A percentile compares a stretch with the other conserved stretches of the same genome.
phyloP scores from a whole-genome alignment of 805 yeast species.

The Metschnikowia corniflorae region DNA sequence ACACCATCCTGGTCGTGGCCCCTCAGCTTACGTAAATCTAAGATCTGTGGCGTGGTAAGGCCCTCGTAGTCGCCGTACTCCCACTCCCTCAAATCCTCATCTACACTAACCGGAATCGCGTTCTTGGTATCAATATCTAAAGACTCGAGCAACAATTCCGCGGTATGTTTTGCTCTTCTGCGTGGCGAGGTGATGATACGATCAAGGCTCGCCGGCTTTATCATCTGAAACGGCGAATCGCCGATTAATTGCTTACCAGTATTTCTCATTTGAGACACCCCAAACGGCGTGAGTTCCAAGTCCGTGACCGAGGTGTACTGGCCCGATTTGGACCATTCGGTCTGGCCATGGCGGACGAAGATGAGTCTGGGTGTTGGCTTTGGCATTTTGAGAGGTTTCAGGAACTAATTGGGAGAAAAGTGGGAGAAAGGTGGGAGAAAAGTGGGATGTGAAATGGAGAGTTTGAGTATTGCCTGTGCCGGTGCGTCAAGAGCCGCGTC shows the following conservation, averaged over 20 bases:
- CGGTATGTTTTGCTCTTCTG: constrained; percentile 71
- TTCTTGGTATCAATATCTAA: constrained; percentile 42
- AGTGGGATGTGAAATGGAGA: too few relatives aligned
- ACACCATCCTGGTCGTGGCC: constrained; percentile 48
- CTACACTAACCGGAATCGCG: constrained; percentile 42
- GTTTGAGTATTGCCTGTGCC: too few relatives aligned
- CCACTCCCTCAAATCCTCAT: constrained; percentile 86
- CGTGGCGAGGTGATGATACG: constrained; percentile 80
- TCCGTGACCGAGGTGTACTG: constrained; percentile 89
- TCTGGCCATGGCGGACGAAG: constrained; percentile 82
- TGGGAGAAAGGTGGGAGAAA: too few relatives aligned
- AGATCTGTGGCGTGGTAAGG: constrained; percentile 61
- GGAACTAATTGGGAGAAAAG: neutral
- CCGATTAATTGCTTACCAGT: constrained; percentile 74
- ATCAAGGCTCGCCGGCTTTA: constrained; percentile 61
- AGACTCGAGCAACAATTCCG: constrained; percentile 54
- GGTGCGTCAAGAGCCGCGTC: too few relatives aligned
- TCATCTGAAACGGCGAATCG: constrained; percentile 44
- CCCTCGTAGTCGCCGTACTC: constrained; percentile 97
- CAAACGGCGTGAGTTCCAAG: constrained; percentile 70
- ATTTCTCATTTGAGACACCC: constrained; percentile 68
- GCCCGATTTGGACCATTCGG: constrained; percentile 94
- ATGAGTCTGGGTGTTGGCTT: constrained; percentile 59
- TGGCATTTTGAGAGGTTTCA: constrained; percentile 4
- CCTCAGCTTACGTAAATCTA: constrained; percentile 50